phyloP scores from a whole-genome alignment of 495 filamentous ascomycete genomes.

The Xylaria nigripes region DNA sequence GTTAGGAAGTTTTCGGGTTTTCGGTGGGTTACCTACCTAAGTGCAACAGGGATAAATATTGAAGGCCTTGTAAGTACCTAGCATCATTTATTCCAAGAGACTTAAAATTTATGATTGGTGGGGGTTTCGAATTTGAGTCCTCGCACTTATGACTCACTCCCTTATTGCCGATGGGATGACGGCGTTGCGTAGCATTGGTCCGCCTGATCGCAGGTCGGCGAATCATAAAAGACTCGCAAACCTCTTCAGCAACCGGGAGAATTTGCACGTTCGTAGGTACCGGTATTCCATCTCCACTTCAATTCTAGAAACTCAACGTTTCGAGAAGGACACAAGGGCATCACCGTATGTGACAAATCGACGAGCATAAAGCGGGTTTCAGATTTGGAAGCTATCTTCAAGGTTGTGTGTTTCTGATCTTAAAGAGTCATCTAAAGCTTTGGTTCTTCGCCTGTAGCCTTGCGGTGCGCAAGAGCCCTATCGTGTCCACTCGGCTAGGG shows the following conservation, averaged over 20 bases:
- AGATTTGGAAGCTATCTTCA: constrained; percentile 29
- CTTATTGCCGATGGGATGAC: constrained; percentile 8
- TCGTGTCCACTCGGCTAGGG: constrained; percentile 12
- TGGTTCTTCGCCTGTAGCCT: constrained; percentile 17
- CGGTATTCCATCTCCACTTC: background rate
- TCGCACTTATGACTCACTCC: constrained; percentile 25
- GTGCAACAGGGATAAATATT: constrained; percentile 2
- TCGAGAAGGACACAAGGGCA: background rate
- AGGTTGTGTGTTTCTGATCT: constrained; percentile 21
- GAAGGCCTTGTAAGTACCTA: constrained; percentile 2
- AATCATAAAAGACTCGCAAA: constrained; percentile 5
- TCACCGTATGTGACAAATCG: constrained; percentile 1
- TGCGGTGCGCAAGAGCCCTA: constrained; percentile 23
- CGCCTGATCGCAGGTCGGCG: constrained; percentile 22
- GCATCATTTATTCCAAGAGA: background rate
- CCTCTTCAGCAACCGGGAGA: background rate
- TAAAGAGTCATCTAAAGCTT: constrained; percentile 21
- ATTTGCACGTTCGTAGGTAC: constrained; percentile 4
- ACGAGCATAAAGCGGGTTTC: constrained; percentile 23
- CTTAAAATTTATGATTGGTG: constrained; percentile 4
- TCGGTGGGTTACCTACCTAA: no score
- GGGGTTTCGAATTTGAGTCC: background rate
- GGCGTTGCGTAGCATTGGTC: constrained; percentile 1
- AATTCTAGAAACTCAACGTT: background rate
- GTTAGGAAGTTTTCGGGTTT: no score